Evolutionary conservation across 441 rosid species (phyloP), one percentile per base, ranked within the genome.

Genomic region (Lagerstroemia fauriei): DNA sequence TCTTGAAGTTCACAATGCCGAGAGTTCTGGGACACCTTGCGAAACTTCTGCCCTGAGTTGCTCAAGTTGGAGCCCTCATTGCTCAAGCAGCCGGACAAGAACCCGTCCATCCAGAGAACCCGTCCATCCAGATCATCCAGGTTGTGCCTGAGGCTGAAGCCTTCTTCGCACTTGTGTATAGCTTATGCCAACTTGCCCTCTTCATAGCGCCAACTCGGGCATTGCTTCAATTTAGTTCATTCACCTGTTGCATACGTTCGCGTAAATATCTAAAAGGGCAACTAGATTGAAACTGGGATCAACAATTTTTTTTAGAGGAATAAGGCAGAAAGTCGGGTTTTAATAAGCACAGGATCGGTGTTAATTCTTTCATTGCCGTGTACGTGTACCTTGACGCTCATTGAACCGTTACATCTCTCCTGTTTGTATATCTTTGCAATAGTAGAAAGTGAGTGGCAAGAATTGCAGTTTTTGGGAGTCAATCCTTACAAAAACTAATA

Each of bases 91-190:
- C 91, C 94, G 5, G 85, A 88, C 89, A 86, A 89, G 84, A 93
- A 93, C 86, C 88, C 85, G 83, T 91, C 88, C 65, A 87, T 93
- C 84, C 89, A 86, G 84, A 80, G 84, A 93, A 93, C 86, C 88
- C 85, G 83, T 91, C 88, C 65, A 87, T 93, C 84, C 89, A 86
- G 84, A 80, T 70, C 73, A 90, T 95, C 78, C 85, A 84, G 77
- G 85, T 73, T 81, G 61, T 92, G 75, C 89, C 94, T 12, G 94
- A 93, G 82, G 94, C 93, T 22, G 90, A 93, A 78, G 86, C 90
- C 77, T 93, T 96, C 92, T 95, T 93, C 87, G 90, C 97, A 70
- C 93, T 92, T 82, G 88, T 96, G 31, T 95, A 96, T 66, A 85
- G n/a, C n/a, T n/a, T n/a, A n/a, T n/a, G n/a, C 99, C 17, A 92